Evolutionary conservation across 371 early-diverging fungal species (phyloP).

Genomic region (Furculomyces boomerangus): DNA sequence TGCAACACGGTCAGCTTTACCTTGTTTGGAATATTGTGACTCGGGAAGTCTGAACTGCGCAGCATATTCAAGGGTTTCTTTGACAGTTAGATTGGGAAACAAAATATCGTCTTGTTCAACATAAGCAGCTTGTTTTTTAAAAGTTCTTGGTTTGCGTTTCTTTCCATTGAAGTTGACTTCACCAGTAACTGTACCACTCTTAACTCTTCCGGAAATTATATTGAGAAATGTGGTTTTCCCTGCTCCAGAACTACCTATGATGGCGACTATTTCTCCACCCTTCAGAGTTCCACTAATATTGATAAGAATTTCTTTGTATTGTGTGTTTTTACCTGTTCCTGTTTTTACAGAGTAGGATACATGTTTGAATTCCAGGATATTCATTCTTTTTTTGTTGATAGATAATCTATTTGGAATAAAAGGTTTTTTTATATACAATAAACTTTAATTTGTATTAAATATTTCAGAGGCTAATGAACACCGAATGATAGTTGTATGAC

Average conservation of each 20-base stretch:
- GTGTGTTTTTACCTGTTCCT: not conserved
- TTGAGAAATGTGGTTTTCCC: slow-evolving; percentile 52
- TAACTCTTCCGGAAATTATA: slow-evolving; percentile 46
- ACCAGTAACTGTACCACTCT: slow-evolving; percentile 37
- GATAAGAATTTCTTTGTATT: slow-evolving; percentile 9
- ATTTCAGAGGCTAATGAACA: too few species aligned
- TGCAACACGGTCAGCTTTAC: slow-evolving; percentile 36
- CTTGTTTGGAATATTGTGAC: slow-evolving; percentile 6
- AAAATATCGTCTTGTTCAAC: slow-evolving; percentile 77
- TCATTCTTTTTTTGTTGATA: not conserved
- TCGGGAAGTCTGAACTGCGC: slow-evolving; percentile 47
- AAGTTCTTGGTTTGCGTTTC: slow-evolving; percentile 21
- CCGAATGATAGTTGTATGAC: too few species aligned
- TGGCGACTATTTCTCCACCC: slow-evolving; percentile 19
- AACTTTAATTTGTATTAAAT: too few species aligned
- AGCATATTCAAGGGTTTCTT: slow-evolving; percentile 61
- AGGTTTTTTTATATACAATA: too few species aligned
- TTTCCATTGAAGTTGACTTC: slow-evolving; percentile 44
- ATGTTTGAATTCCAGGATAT: not conserved
- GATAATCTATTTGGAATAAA: too few species aligned
- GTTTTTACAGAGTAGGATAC: not conserved
- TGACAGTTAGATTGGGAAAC: slow-evolving; percentile 60
- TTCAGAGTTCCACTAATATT: slow-evolving; percentile 15
- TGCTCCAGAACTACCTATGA: slow-evolving; percentile 34
- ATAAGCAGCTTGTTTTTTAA: slow-evolving; percentile 53